These are phyloP conservation scores for Cenococcum geophilum DNA, from an alignment of 495 filamentous ascomycete species.

Conservation along the genomic window DNA sequence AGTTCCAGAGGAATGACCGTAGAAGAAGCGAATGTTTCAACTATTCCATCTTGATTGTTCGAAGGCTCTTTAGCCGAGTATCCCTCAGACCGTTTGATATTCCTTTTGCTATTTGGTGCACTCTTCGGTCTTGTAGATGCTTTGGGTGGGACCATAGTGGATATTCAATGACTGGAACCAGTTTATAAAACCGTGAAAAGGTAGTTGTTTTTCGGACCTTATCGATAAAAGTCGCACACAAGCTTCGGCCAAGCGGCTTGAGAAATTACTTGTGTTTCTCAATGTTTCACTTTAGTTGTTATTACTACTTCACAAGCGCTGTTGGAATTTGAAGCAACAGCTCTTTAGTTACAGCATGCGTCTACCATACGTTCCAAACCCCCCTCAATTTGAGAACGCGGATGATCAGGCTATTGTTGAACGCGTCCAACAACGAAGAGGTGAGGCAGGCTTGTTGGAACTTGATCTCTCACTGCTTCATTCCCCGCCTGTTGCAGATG, in stretches of 20 bases:
- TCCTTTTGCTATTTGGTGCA: neutral
- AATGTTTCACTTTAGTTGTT: too few species aligned
- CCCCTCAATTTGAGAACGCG: conserved; percentile 20
- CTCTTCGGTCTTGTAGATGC: neutral
- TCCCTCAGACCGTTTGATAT: neutral
- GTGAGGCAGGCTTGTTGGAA: conserved; percentile 31
- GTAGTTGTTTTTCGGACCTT: too few species aligned
- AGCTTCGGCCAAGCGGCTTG: too few species aligned
- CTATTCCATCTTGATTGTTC: neutral
- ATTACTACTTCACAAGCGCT: too few species aligned
- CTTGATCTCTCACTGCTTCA: conserved; percentile 39
- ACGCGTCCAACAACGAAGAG: conserved; percentile 33
- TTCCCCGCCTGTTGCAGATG: conserved; percentile 37
- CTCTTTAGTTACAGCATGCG: conserved; percentile 27
- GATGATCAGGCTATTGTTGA: conserved; percentile 30
- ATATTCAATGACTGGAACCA: too few species aligned
- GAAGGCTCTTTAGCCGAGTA: neutral
- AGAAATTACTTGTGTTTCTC: too few species aligned
- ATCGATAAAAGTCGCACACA: too few species aligned
- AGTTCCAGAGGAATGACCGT: conserved; percentile 43
- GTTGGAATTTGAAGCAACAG: neutral
- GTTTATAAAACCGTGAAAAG: neutral
- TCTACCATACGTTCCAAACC: conserved; percentile 36
- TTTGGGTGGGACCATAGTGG: neutral
- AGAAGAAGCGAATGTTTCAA: neutral